Evolutionary conservation across 2,329 filamentous ascomycete genomes (phyloP).

Genomic region (Calonectria hawksworthii): DNA sequence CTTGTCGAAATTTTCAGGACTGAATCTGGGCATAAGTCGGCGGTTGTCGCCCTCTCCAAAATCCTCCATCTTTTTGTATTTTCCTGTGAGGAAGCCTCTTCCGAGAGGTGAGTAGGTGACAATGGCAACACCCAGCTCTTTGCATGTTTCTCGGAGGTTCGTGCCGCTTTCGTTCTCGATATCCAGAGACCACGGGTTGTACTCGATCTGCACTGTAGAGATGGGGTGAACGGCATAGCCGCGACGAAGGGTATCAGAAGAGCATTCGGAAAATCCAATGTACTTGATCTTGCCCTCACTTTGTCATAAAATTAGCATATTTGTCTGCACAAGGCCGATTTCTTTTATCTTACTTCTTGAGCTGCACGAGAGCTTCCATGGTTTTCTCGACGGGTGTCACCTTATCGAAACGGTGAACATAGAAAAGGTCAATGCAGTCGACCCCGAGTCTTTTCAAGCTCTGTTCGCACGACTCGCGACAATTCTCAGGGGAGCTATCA

Average conservation of each 20-base stretch:
- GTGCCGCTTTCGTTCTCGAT: conserved; percentile 66
- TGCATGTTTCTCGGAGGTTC: conserved; percentile 64
- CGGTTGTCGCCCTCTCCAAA: conserved; percentile 46
- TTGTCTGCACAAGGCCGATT: not conserved
- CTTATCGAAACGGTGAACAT: conserved; percentile 62
- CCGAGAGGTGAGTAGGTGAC: conserved; percentile 73
- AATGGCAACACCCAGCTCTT: conserved; percentile 69
- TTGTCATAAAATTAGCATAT: not conserved
- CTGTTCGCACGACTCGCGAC: conserved; percentile 36
- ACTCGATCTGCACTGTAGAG: conserved; percentile 67
- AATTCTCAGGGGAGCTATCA: conserved; percentile 14
- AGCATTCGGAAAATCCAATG: conserved; percentile 65
- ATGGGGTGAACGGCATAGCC: conserved; percentile 64
- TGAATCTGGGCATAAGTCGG: conserved; percentile 21
- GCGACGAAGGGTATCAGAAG: conserved; percentile 62
- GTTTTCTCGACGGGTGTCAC: conserved; percentile 62
- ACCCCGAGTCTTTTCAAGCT: conserved; percentile 57
- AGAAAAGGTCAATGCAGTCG: conserved; percentile 66
- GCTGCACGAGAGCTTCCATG: conserved; percentile 59
- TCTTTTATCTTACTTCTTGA: conserved; percentile 50
- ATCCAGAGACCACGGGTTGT: conserved; percentile 67
- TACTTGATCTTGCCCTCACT: conserved; percentile 67
- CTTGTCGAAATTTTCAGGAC: conserved; percentile 52
- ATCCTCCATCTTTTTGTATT: conserved; percentile 60
- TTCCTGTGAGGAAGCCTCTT: conserved; percentile 69